Percentiles rank a stretch among this genome's conserved stretches.
Conservation (phyloP, 2,329 filamentous ascomycete species). For the Plenodomus biglobosus region DNA sequence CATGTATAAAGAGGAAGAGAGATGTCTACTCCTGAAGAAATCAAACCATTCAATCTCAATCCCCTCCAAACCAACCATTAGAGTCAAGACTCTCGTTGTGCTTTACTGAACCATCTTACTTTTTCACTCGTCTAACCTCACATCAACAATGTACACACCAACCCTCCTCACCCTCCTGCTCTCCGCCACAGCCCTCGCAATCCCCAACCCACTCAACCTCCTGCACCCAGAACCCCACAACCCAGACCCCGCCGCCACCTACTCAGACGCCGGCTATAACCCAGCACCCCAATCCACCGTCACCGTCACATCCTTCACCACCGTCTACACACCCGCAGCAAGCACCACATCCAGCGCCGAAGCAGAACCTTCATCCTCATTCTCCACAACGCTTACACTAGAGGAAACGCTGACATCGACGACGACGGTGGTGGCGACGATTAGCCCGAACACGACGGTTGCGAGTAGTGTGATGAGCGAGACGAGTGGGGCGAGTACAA, state of each 20-base stretch:
- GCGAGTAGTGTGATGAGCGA: too few species aligned
- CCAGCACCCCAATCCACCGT: not conserved
- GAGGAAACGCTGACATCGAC: not conserved
- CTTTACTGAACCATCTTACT: too few species aligned
- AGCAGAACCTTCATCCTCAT: not conserved
- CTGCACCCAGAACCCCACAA: not conserved
- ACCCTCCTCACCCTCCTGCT: conserved; percentile 9
- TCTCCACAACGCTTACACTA: not conserved
- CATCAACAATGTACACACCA: conserved; percentile 10
- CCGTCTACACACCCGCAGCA: conserved; percentile 3
- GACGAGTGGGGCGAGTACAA: not conserved
- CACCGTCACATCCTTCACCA: not conserved
- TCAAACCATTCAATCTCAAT: conserved; percentile 4
- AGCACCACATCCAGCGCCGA: not conserved
- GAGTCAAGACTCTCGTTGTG: too few species aligned
- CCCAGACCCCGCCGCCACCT: not conserved
- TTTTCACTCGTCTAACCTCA: not conserved
- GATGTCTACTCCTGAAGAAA: not conserved
- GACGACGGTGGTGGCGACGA: not conserved
- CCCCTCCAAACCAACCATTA: too few species aligned
- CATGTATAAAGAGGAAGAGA: conserved; percentile 9
- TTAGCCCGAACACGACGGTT: too few species aligned
- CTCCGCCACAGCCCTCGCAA: conserved; percentile 4
- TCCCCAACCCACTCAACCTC: not conserved
- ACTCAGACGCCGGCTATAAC: not conserved